phyloP scores from a whole-genome alignment of 176 grass and related monocot species.

The Zizania latifolia region DNA sequence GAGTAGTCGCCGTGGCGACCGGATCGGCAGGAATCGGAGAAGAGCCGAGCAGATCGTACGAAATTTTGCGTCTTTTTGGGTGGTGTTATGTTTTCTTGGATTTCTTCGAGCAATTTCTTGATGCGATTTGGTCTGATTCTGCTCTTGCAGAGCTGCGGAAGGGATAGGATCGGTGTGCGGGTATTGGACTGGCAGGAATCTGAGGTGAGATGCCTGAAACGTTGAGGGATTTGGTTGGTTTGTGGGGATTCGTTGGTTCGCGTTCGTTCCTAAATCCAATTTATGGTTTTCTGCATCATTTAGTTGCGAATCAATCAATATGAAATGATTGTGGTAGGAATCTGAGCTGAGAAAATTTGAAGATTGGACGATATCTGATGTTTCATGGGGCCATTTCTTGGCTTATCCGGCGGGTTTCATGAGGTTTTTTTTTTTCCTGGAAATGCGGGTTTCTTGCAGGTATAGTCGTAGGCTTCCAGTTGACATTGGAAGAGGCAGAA shows the following conservation, averaged over 20 bases:
- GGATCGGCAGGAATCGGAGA: neutral
- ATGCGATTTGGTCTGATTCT: neutral
- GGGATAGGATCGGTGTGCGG: neutral
- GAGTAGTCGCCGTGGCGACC: neutral
- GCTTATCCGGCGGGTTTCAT: neutral
- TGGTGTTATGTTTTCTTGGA: neutral
- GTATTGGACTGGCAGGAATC: neutral
- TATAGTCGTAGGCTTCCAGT: too few relatives aligned
- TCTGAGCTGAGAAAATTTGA: neutral
- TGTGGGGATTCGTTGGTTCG: neutral
- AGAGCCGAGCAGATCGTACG: conserved; percentile 16
- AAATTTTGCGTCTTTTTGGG: neutral
- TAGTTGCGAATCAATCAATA: neutral
- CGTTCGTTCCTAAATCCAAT: neutral
- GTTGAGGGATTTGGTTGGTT: neutral
- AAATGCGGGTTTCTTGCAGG: neutral
- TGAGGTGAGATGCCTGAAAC: conserved; percentile 8
- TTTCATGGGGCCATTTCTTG: neutral
- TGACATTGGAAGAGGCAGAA: neutral
- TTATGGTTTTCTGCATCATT: neutral
- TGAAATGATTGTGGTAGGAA: neutral
- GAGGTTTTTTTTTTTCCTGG: neutral
- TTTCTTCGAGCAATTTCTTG: neutral
- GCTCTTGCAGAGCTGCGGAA: neutral
- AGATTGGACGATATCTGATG: neutral